phyloP scores from a whole-genome alignment of 345 rosid species.

The Crucihimalaya himalaica region DNA sequence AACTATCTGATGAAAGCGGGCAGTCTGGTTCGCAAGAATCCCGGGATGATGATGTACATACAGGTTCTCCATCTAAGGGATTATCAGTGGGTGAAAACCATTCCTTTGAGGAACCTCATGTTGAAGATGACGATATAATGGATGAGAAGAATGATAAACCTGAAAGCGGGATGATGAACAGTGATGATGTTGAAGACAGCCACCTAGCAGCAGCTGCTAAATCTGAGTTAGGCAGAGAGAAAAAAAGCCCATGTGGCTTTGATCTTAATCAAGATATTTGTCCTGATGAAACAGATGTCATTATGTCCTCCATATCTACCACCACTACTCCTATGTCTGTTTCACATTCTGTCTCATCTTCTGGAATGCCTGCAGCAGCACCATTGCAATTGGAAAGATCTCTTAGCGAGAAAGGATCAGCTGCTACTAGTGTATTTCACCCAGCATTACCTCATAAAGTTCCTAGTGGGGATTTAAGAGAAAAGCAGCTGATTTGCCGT shows the following conservation, averaged over 20 bases:
- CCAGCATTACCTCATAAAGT: conserved; percentile 62
- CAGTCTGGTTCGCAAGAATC: conserved; percentile 56
- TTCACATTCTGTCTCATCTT: conserved; percentile 55
- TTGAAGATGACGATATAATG: conserved; percentile 38
- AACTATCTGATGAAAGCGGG: conserved; percentile 49
- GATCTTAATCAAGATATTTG: conserved; percentile 85
- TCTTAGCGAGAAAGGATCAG: conserved; percentile 75
- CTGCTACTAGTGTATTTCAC: conserved; percentile 76
- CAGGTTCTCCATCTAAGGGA: conserved; percentile 45
- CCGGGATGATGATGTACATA: conserved; percentile 36
- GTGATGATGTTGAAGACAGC: conserved; percentile 57
- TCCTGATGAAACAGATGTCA: conserved; percentile 70
- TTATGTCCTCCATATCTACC: conserved; percentile 48
- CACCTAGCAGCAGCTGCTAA: conserved; percentile 56
- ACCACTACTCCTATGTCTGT: conserved; percentile 41
- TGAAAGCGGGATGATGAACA: conserved; percentile 45
- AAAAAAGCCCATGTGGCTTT: conserved; percentile 63
- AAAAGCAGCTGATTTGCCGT: conserved; percentile 52
- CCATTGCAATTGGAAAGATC: conserved; percentile 69
- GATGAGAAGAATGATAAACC: conserved; percentile 41
- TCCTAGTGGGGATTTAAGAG: conserved; percentile 51
- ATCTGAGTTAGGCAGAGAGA: conserved; percentile 54
- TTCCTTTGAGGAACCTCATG: conserved; percentile 45
- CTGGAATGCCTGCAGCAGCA: conserved; percentile 65
- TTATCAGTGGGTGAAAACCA: conserved; percentile 46